A percentile compares a stretch with the other conserved stretches of the same genome.
Evolutionary conservation across 768 basidiomycete genomes (phyloP).

Genomic region (Candolleomyces eurysporus): DNA sequence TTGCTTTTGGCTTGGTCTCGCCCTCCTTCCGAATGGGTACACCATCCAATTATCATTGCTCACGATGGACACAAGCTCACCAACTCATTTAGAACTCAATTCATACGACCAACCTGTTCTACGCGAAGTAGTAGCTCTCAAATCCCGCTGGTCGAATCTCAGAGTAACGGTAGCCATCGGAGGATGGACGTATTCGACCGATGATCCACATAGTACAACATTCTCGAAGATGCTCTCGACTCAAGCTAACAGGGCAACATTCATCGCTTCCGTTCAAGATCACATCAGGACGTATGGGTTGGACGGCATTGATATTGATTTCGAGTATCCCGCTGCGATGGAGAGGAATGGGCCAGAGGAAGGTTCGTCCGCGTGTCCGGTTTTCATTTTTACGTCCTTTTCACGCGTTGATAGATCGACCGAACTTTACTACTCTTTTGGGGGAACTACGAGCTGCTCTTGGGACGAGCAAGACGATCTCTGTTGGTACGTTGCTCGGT

Average conservation of each 20-base stretch:
- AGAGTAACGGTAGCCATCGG: slow-evolving; percentile 20
- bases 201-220: slow-evolving; percentile 6
- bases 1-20: too few relatives aligned
- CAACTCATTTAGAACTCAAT: slow-evolving; percentile 9
- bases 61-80: neutral
- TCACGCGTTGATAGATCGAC: too few relatives aligned
- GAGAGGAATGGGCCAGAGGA: slow-evolving; percentile 19
- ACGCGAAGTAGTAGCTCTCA: slow-evolving; percentile 9
- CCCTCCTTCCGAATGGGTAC: too few relatives aligned
- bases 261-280: slow-evolving; percentile 16
- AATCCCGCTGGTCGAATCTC: slow-evolving; percentile 6
- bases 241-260: slow-evolving; percentile 11
- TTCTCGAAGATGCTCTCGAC: slow-evolving; percentile 16
- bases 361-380: slow-evolving; percentile 10
- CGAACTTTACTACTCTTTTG: too few relatives aligned
- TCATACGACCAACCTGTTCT: slow-evolving; percentile 10
- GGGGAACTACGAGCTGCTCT: too few relatives aligned
- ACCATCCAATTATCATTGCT: too few relatives aligned
- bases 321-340: slow-evolving; percentile 20
- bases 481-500: slow-evolving; percentile 3
- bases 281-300: slow-evolving; percentile 13
- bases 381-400: too few relatives aligned
- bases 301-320: slow-evolving; percentile 23
- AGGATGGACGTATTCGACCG: slow-evolving; percentile 20
- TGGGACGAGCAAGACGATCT: too few relatives aligned